These are phyloP conservation scores for Hamiltosporidium tvaerminnensis DNA, from an alignment of 371 early-diverging fungal species.

Conservation along the genomic window DNA sequence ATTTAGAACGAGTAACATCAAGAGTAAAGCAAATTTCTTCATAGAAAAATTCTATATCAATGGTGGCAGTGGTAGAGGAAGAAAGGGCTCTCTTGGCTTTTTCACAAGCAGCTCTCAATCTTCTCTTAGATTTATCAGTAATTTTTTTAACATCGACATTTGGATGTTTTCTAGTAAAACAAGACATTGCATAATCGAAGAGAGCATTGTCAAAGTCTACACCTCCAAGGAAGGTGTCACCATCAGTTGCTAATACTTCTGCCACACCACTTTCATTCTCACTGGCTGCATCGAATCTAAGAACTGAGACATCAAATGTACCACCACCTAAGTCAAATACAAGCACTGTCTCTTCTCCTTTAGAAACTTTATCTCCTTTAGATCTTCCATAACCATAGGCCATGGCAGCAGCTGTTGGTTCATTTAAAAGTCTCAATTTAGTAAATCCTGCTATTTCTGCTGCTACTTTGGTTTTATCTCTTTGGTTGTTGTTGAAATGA, in stretches of 20 bases:
- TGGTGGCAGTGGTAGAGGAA: constrained; percentile 66
- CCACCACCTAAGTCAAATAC: constrained; percentile 98
- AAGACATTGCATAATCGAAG: background rate
- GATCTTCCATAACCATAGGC: constrained; percentile 75
- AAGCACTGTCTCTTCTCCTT: constrained; percentile 70
- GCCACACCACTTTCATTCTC: constrained; percentile 73
- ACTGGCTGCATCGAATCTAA: constrained; percentile 71
- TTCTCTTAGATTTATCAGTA: constrained; percentile 84
- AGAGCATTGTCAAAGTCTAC: constrained; percentile 72
- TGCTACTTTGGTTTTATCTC: constrained; percentile 94
- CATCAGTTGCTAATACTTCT: constrained; percentile 68
- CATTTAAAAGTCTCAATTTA: constrained; percentile 88
- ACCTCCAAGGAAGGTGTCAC: constrained; percentile 78
- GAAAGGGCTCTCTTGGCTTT: constrained; percentile 74
- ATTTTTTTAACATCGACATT: constrained; percentile 85
- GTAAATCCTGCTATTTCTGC: constrained; percentile 82
- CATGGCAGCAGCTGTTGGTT: constrained; percentile 92
- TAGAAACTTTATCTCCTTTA: no score
- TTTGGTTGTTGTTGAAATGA: constrained; percentile 80
- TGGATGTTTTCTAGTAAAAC: constrained; percentile 35
- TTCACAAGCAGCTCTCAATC: constrained; percentile 42
- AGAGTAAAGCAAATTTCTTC: no score
- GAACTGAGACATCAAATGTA: constrained; percentile 93
- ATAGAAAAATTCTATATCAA: constrained; percentile 78
- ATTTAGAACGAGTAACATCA: no score